Conservation (phyloP, 495 filamentous ascomycete species). For the Paragyromitra xinjiangensis region DNA sequence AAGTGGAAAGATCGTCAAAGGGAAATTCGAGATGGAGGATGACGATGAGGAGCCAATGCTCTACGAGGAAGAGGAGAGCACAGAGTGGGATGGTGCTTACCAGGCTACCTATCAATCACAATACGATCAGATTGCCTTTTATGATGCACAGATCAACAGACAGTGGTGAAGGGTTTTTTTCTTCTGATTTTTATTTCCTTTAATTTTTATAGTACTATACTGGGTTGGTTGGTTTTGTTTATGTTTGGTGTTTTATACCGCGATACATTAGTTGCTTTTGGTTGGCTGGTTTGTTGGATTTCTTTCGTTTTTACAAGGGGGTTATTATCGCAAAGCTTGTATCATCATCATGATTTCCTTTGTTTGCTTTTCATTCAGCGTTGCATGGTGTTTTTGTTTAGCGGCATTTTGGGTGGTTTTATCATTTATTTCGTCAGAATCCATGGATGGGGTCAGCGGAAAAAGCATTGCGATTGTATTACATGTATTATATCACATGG, state of each 20-base stretch:
- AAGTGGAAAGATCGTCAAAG: conserved; percentile 50
- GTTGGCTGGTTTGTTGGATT: conserved; percentile 33
- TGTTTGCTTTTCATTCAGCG: conserved; percentile 39
- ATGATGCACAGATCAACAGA: conserved; percentile 42
- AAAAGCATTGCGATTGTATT: conserved; percentile 47
- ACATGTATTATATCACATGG: conserved; percentile 41
- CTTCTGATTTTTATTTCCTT: conserved; percentile 20
- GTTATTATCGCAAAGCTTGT: conserved; percentile 27
- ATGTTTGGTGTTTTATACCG: conserved; percentile 41
- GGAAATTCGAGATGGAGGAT: conserved; percentile 46
- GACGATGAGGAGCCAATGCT: conserved; percentile 52
- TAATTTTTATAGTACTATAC: conserved; percentile 37
- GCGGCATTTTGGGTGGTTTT: conserved; percentile 45
- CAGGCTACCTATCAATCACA: conserved; percentile 35
- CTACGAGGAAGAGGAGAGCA: conserved; percentile 43
- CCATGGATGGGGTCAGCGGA: conserved; percentile 33
- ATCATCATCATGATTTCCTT: conserved; percentile 45
- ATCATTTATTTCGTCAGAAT: conserved; percentile 34
- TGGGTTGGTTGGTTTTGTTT: conserved; percentile 45
- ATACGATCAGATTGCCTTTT: conserved; percentile 42
- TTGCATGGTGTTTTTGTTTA: conserved; percentile 42
- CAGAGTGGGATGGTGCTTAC: conserved; percentile 41
- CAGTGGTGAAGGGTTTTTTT: conserved; percentile 41
- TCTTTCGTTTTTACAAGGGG: conserved; percentile 25
- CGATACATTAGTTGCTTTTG: conserved; percentile 45